Base-by-base conservation (phyloP, 805 yeast species). In the Scheffersomyces ergatensis region DNA sequence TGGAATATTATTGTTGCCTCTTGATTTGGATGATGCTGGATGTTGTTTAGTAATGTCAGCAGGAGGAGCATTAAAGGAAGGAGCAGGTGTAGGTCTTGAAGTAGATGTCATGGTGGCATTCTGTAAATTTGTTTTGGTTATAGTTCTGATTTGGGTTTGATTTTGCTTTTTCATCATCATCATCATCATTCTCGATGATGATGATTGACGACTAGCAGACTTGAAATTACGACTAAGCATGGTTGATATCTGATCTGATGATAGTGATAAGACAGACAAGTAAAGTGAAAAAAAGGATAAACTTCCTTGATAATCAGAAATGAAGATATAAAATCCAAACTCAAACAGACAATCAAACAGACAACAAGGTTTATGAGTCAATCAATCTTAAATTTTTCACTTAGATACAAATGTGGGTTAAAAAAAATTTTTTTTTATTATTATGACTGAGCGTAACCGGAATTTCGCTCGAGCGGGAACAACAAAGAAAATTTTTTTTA, bases 31-130 rank as follows among this genome's bases (percentile, higher is more conserved):
- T 18, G 25, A 11, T 4, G 34, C n/a, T 7, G 20, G 31, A 17
- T 19, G 17, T 27, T 27, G 27, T 19, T 36, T 44, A 23, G 37
- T 37, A 19, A 37, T 42, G 18, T 51, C 53, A 13, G 45, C 57
- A 17, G 47, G 57, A 33, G 40, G 46, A 24, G 50, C 45, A 55
- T 76, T 70, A 54, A 77, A 77, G n/a, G 79, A 54, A 7, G 81
- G 79, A 12, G 81, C 69, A 20, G 82, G 80, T 12, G 62, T 60
- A 8, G 74, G 72, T 43, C 73, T 62, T 24, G 59, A 41, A 20
- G 51, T 37, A 15, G 58, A 50, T 37, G 57, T 54, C 50, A 50
- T 55, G 27, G 65, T 60, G 33, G 70, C 70, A 15, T 49, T 57
- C 34, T 50, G 57, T 18, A 53, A 46, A 32, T 57, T 57, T 20